A percentile compares a stretch with the other conserved stretches of the same genome.
These are phyloP conservation scores for Penicillium verhagenii DNA, from an alignment of 495 filamentous ascomycete species.

Conservation along the genomic window DNA sequence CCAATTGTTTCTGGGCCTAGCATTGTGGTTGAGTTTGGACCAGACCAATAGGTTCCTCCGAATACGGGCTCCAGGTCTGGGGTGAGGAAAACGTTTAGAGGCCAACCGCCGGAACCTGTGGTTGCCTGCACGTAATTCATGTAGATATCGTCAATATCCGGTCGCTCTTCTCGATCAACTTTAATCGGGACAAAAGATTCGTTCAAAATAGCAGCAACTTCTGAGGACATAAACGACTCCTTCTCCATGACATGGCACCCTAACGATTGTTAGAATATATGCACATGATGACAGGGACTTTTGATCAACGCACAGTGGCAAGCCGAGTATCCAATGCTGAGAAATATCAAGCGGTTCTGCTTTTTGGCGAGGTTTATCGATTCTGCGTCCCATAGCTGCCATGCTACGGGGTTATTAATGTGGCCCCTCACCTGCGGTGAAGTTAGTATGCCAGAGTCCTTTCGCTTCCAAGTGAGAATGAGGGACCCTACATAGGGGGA, in stretches of 20 bases:
- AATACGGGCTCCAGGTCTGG: constrained; percentile 92
- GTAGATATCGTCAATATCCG: constrained; percentile 94
- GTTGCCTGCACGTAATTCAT: constrained; percentile 98
- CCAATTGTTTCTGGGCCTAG: constrained; percentile 57
- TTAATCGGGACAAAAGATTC: constrained; percentile 87
- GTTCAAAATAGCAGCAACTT: constrained; percentile 82
- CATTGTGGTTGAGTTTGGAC: constrained; percentile 57
- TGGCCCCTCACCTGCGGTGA: constrained; percentile 66
- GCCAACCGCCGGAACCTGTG: constrained; percentile 91
- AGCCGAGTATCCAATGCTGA: constrained; percentile 93
- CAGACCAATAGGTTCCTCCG: constrained; percentile 96
- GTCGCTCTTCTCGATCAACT: constrained; percentile 91
- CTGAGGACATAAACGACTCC: constrained; percentile 83
- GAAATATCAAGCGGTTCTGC: constrained; percentile 82
- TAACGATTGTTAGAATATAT: constrained; percentile 30
- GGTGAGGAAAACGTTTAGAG: constrained; percentile 93
- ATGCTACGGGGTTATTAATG: constrained; percentile 82
- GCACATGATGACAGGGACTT: neutral
- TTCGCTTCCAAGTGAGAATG: neutral
- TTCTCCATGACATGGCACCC: constrained; percentile 93
- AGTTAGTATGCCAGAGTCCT: constrained; percentile 9
- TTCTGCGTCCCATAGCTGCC: constrained; percentile 85
- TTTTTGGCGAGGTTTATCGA: constrained; percentile 72
- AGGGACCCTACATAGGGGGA: constrained; percentile 70
- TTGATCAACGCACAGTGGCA: constrained; percentile 77